Base-by-base conservation (phyloP, 148 eudicot species). In the Talinum fruticosum region DNA sequence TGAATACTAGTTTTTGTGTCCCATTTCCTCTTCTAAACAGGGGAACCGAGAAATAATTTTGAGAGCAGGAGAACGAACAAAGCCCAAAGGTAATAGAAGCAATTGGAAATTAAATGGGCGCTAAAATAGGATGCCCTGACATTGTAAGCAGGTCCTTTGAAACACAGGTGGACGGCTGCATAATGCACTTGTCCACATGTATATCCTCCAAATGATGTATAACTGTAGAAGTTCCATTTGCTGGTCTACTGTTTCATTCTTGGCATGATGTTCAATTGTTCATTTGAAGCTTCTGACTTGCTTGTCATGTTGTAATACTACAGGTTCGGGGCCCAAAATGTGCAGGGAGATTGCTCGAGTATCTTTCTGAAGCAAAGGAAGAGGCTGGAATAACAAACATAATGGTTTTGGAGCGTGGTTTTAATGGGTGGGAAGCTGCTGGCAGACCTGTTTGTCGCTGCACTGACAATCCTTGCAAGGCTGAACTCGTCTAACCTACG, bases 271-370 rank as follows among this genome's bases (percentile, higher is more conserved):
- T 6, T 14, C 7, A 41, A 41, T 41, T 10, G 13, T 41, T 8
- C 6, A 38, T 10, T 5, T 41, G 45, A 41, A 8, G 28, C 64
- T 57, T 57, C 28, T 18, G 37, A 64, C 66, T 19, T 47, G 35
- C 72, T 76, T 35, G 66, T 72, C 14, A 13, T 36, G 33, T 73
- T 41, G 47, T 41, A 24, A 37, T 78, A 57, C 15, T 75, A 76
- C 75, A 95, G 99, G 96, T 95, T 71, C 96, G 99, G 6, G 99
- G 99, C 29, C 99, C 99, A 19, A 92, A 87, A 78, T 95, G 99
- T 79, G 97, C 99, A 8, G 76, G 93, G 59, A 89, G 89, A 82
- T 81, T 91, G 44, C 83, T 87, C 12, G 93, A 92, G n/a, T 90
- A 95, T 83, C 87, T 95, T 68, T 80, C 87, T 2, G 92, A 87